Evolutionary conservation across 2,329 filamentous ascomycete genomes (phyloP).

Genomic region (Coniochaeta ligniaria): DNA sequence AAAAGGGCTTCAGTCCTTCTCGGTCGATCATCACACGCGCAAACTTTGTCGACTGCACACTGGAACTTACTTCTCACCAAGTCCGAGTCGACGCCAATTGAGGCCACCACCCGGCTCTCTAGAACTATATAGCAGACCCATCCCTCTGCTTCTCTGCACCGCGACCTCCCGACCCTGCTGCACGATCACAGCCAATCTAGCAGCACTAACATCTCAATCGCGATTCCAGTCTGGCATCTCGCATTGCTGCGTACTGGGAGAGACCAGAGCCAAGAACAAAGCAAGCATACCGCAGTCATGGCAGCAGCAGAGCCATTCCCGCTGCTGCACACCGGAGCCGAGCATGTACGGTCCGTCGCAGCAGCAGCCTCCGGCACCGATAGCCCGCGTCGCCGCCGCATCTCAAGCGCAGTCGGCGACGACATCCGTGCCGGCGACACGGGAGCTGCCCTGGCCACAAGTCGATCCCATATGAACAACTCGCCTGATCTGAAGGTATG

Average conservation of each 20-base stretch:
- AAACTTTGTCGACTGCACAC: background rate
- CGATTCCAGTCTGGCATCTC: background rate
- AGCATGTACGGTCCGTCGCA: conserved; percentile 28
- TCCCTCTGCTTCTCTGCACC: background rate
- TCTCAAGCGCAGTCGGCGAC: conserved; percentile 47
- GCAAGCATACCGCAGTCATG: conserved; percentile 21
- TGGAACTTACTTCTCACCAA: background rate
- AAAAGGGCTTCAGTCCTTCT: background rate
- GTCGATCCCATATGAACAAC: conserved; percentile 35
- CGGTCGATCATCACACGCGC: background rate
- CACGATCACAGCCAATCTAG: background rate
- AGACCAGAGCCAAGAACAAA: background rate
- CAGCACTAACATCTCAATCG: background rate
- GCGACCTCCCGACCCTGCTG: background rate
- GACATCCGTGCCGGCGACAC: conserved; percentile 49
- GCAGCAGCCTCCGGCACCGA: conserved; percentile 26
- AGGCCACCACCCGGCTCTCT: background rate
- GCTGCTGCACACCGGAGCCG: conserved; percentile 41
- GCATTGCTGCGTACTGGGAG: background rate
- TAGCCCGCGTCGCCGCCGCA: conserved; percentile 38
- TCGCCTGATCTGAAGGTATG: conserved; percentile 4
- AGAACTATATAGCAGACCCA: background rate
- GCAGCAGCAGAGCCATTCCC: conserved; percentile 47
- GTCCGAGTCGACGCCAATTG: background rate
- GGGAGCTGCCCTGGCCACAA: conserved; percentile 46